Percentiles rank a stretch among this genome's conserved stretches.
phyloP scores from a whole-genome alignment of 2,329 filamentous ascomycete genomes.

The Xylariales sp. region DNA sequence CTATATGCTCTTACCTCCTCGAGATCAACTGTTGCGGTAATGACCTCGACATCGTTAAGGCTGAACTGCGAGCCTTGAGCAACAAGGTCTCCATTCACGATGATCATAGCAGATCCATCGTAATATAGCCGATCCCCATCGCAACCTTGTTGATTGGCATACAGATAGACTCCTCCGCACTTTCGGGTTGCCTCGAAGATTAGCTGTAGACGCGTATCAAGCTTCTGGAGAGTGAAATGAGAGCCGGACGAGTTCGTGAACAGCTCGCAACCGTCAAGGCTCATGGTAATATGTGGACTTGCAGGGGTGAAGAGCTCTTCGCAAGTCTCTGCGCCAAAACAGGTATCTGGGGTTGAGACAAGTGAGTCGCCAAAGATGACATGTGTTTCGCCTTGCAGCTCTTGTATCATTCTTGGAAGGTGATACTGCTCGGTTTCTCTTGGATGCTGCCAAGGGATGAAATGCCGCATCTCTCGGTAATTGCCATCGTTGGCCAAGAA shows the following conservation, averaged over 20 bases:
- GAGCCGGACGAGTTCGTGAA: constrained; percentile 66
- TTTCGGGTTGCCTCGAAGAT: constrained; percentile 60
- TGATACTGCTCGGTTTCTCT: constrained; percentile 60
- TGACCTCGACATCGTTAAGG: constrained; percentile 60
- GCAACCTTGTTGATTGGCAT: constrained; percentile 55
- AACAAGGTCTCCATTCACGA: constrained; percentile 59
- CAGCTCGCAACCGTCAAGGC: constrained; percentile 65
- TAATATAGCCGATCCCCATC: constrained; percentile 50
- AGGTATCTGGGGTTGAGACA: constrained; percentile 36
- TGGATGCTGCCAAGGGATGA: constrained; percentile 58
- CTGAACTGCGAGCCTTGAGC: constrained; percentile 64
- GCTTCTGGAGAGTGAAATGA: constrained; percentile 58
- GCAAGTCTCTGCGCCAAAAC: constrained; percentile 53
- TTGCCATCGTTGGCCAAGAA: constrained; percentile 69
- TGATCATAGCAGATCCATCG: constrained; percentile 49
- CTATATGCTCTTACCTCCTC: constrained; percentile 66
- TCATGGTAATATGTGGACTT: constrained; percentile 22
- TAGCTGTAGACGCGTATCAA: constrained; percentile 57
- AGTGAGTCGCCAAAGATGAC: constrained; percentile 67
- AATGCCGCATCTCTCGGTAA: constrained; percentile 54
- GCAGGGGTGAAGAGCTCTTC: constrained; percentile 63
- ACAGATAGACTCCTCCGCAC: constrained; percentile 39
- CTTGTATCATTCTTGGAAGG: constrained; percentile 53
- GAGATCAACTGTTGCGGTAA: constrained; percentile 62
- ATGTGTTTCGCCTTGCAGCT: constrained; percentile 38